These are phyloP conservation scores for Chondrus crispus DNA, from an alignment of 23 red algal genomes.

Conservation along the genomic window DNA sequence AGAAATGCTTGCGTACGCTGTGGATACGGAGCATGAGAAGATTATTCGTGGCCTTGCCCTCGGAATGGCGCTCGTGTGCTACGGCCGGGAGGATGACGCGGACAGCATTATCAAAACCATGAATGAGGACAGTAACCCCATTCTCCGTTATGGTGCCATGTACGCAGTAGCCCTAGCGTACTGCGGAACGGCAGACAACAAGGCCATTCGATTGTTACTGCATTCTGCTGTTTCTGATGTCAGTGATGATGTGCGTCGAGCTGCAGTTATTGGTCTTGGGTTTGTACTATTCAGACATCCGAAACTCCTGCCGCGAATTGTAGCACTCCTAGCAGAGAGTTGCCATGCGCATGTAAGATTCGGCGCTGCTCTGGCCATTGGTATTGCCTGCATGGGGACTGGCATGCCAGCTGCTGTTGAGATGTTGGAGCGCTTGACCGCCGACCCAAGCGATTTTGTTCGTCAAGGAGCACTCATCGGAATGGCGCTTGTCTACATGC, in stretches of 20 bases:
- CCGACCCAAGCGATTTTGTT: conserved; percentile 93
- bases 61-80: conserved; percentile 81
- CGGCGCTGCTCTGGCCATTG: conserved; percentile 95
- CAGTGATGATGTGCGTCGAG: conserved; percentile 92
- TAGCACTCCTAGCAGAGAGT: conserved; percentile 84
- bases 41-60: conserved; percentile 90
- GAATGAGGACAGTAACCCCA: conserved; percentile 64
- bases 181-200: conserved; percentile 92
- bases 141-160: conserved; percentile 87
- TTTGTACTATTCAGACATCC: conserved; percentile 90
- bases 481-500: conserved; percentile 85
- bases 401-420: conserved; percentile 74
- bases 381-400: conserved; percentile 90
- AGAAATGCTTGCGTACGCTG: conserved; percentile 89
- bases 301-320: conserved; percentile 77
- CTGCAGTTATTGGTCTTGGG: conserved; percentile 87
- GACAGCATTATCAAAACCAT: conserved; percentile 83
- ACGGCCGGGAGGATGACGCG: conserved; percentile 85
- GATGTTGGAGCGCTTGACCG: conserved; percentile 82
- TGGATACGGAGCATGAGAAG: conserved; percentile 96
- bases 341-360: conserved; percentile 95
- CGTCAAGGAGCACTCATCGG: conserved; percentile 94
- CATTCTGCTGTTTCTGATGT: conserved; percentile 95
- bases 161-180: conserved; percentile 94
- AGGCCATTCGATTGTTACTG: conserved; percentile 80